Conservation (phyloP, 108 stramenopile species). For the Skeletonema potamos region DNA sequence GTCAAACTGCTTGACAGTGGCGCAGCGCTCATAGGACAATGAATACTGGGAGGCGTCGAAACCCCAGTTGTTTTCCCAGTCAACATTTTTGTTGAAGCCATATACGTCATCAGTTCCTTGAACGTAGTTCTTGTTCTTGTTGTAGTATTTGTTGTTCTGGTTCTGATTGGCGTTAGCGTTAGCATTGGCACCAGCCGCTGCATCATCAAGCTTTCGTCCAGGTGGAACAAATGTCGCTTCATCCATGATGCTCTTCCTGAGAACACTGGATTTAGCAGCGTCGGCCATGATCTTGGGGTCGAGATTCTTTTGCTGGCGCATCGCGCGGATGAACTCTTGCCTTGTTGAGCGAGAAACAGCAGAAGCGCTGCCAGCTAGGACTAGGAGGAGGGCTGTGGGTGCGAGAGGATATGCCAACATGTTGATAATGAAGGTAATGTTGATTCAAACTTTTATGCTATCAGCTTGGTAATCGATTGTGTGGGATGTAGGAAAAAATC, state of each 20-base stretch:
- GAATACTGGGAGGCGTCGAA: slow-evolving; percentile 74
- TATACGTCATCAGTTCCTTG: slow-evolving; percentile 20
- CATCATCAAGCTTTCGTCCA: slow-evolving; percentile 3
- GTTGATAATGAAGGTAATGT: no score
- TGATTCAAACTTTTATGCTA: no score
- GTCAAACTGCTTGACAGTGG: slow-evolving; percentile 46
- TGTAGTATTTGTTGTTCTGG: not conserved
- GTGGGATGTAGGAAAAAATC: no score
- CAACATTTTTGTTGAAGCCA: not conserved
- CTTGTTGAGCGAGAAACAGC: not conserved
- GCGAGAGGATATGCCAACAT: not conserved
- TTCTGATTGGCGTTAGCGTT: not conserved
- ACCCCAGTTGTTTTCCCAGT: slow-evolving; percentile 30
- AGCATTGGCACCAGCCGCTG: not conserved
- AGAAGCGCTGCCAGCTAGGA: not conserved
- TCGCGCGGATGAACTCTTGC: not conserved
- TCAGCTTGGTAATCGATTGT: no score
- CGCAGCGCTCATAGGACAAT: slow-evolving; percentile 78
- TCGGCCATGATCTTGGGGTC: not conserved
- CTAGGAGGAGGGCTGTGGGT: not conserved
- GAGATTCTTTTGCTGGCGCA: not conserved
- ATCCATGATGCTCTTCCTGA: not conserved
- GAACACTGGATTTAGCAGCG: not conserved
- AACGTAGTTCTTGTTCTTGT: not conserved
- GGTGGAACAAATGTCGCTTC: not conserved